Conservation (phyloP, 495 filamentous ascomycete species). For the Penicillium pancosmium region DNA sequence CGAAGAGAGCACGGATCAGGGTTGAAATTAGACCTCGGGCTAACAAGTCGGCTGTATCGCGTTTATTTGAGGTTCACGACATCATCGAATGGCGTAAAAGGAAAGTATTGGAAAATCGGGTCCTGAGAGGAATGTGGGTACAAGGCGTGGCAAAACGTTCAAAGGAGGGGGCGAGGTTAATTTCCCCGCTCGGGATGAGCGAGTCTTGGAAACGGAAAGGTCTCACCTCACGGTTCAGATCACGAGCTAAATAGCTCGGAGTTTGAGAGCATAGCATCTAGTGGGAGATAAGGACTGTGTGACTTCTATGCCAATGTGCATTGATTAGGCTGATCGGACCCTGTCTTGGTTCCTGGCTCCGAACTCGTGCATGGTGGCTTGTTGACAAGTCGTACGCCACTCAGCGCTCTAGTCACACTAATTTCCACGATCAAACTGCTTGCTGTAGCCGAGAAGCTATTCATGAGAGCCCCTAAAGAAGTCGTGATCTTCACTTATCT, state of each 20-base stretch:
- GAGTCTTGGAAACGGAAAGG: background rate
- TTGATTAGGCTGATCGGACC: background rate
- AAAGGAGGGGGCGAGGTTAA: background rate
- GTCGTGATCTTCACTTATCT: too few species aligned
- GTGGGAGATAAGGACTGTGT: background rate
- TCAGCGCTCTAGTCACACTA: background rate
- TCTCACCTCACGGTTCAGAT: background rate
- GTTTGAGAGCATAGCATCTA: background rate
- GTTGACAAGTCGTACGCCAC: conserved; percentile 2
- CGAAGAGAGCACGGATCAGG: background rate
- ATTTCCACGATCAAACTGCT: background rate
- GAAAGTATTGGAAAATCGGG: too few species aligned
- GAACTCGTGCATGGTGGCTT: conserved; percentile 7
- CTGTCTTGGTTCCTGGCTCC: conserved; percentile 5
- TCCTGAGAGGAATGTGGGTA: background rate
- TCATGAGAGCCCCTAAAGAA: background rate
- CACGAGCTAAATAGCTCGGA: background rate
- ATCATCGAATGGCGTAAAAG: background rate
- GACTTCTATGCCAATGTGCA: background rate
- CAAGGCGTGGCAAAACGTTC: background rate
- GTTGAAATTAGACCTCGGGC: background rate
- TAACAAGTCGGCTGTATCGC: background rate
- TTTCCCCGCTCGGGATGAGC: conserved; percentile 3
- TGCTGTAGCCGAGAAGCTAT: background rate
- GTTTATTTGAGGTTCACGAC: background rate